Evolutionary conservation across 2,329 filamentous ascomycete genomes (phyloP).

Genomic region (Botryosphaeria dothidea): DNA sequence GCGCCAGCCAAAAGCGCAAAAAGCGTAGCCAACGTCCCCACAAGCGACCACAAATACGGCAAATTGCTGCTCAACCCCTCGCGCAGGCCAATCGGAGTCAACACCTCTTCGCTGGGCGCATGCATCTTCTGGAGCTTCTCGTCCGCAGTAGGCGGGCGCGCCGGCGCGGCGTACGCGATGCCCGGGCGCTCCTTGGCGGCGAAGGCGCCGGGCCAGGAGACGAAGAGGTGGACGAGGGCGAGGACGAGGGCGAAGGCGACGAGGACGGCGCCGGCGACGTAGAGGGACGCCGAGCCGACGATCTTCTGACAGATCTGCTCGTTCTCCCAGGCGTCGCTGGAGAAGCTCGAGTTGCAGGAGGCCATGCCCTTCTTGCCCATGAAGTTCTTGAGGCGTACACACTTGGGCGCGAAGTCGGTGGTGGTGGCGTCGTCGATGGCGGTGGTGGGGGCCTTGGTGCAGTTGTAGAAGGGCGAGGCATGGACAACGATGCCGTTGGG

Average conservation of each 20-base stretch:
- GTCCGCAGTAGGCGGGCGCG: conserved; percentile 2
- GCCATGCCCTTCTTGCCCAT: background rate
- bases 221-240: background rate
- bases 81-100: background rate
- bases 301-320: conserved; percentile 1
- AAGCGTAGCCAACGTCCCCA: background rate
- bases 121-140: conserved; percentile 13
- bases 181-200: background rate
- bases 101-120: background rate
- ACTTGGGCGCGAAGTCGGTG: background rate
- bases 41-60: background rate
- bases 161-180: background rate
- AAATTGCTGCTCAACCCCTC: background rate
- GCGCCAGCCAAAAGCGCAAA: background rate
- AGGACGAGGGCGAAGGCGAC: background rate
- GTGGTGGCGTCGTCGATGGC: background rate
- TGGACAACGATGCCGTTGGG: background rate
- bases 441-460: conserved; percentile 1
- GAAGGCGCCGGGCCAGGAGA: background rate
- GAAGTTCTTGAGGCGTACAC: background rate
- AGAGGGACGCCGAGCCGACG: conserved; percentile 2
- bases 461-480: conserved; percentile 15
- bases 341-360: background rate
- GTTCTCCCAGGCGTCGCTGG: background rate
- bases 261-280: background rate